phyloP scores from a whole-genome alignment of 2,329 filamentous ascomycete genomes.

The Colletotrichum liriopes region DNA sequence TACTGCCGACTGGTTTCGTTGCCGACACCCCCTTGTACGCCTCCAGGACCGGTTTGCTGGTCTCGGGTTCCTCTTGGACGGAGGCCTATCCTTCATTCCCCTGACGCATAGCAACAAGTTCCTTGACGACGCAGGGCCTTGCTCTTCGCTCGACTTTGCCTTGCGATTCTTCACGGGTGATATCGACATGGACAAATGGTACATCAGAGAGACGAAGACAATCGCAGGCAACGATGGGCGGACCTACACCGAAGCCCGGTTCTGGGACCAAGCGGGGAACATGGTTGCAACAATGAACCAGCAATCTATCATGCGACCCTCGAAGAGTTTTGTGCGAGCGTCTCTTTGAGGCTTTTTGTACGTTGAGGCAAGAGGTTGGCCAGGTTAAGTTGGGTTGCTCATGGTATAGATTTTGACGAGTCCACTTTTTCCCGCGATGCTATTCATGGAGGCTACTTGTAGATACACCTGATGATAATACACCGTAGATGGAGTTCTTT shows the following conservation, averaged over 20 bases:
- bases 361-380: background rate
- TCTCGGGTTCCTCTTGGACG: slow-evolving; percentile 62
- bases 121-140: slow-evolving; percentile 61
- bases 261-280: slow-evolving; percentile 62
- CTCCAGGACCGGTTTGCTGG: slow-evolving; percentile 54
- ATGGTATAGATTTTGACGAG: background rate
- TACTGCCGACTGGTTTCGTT: slow-evolving; percentile 60
- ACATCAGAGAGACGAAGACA: slow-evolving; percentile 59
- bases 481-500: background rate
- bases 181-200: slow-evolving; percentile 59
- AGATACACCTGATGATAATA: background rate
- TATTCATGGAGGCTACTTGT: background rate
- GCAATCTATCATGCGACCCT: slow-evolving; percentile 56
- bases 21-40: slow-evolving; percentile 43
- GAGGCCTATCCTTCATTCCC: slow-evolving; percentile 59
- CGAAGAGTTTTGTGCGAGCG: slow-evolving; percentile 11
- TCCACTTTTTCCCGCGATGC: background rate
- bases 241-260: slow-evolving; percentile 59
- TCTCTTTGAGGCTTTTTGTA: background rate
- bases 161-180: slow-evolving; percentile 59
- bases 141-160: slow-evolving; percentile 66
- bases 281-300: slow-evolving; percentile 65
- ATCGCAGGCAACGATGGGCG: slow-evolving; percentile 57
- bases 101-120: slow-evolving; percentile 59
- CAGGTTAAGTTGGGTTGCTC: background rate